Evolutionary conservation across 2,329 filamentous ascomycete genomes (phyloP), one percentile per base, ranked within the genome.

Genomic region (Rutstroemia sp.): DNA sequence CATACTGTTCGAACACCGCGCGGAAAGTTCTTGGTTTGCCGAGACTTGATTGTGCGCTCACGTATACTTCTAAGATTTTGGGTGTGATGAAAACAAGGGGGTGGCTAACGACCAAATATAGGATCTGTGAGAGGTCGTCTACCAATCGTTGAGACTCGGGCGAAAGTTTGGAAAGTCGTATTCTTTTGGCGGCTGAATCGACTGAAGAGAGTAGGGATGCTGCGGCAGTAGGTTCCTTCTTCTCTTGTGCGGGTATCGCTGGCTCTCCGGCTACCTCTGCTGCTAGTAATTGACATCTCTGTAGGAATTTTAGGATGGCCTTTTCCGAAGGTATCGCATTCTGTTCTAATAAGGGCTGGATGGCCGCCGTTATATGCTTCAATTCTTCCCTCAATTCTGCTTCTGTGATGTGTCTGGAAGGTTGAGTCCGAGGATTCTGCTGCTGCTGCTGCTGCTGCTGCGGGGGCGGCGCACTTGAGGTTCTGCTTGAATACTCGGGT

Each of bases 71-170:
- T 41, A 97, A 81, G 37, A 92, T 75, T 30, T 79, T 75, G 8
- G 86, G 82, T 4, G 88, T 88, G 67, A 97, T 88, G 73, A 91
- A 88, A 48, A 96, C 84, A 58, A 86, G 83, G 4, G 87, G 84
- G 64, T 92, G 82, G 48, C 80, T 79, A 58, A 95, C 70, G 55
- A 96, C 80, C 39, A 79, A 75, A 69, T 88, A 87, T n/a, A 87
- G 83, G 7, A 80, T 72, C 51, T 78, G 68, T 21, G 82, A 84
- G 56, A 86, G 76, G 63, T 73, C 74, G 63, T 78, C 72, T 55
- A 78, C 70, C 27, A 66, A 58, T 14, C 41, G 45, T 46, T 64
- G 61, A 14, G 61, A 27, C 19, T 46, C 48, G 17, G 50, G 41
- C n/a, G 62, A 49, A 50, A 59, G 45, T 17, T 64, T 64, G 10